Base-by-base conservation (phyloP, 352 stramenopile species). In the Thraustochytrium sp. region DNA sequence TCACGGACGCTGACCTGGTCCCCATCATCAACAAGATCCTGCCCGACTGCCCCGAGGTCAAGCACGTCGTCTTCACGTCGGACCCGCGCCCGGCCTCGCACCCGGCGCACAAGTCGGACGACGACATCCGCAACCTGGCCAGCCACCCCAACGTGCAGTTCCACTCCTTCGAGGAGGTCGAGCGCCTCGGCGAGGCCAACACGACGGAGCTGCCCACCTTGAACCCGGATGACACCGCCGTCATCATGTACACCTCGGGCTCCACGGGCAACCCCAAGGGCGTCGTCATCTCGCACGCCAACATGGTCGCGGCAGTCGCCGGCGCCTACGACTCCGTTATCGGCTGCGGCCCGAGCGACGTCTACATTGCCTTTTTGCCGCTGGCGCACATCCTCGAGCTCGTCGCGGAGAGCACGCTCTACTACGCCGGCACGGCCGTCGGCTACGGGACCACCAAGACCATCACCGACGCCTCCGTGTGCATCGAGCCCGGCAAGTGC, bases 211-310 rank as follows among this genome's bases (percentile, higher is more conserved):
- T 46, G 11, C 55, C 55, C 3, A 3, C n/a, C 36, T 5, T 84
- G 1, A 29, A 84, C 37, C 56, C 56, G 26, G 40, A 83, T 18
- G 54, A 75, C 5, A 82, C 42, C 29, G 55, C 29, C 18, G 40
- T 80, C 34, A 84, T 95, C 82, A 93, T 90, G 86, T 95, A 94
- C 87, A 95, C 92, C 37, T 94, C 90, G 0, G 92, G 92, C 34
- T 94, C 92, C 53, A 95, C 92, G 31, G 92, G 92, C 23, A 89
- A 94, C 82, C 92, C 92, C 11, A 96, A 96, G 87, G 92, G 91
- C 5, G 92, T 92, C 18, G 90, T 94, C 38, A 76, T 96, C 46
- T 73, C 86, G 53, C 92, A 96, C 73, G 65, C 21, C 13, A 76
- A 76, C 75, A 16, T 82, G 8, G 75, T 76, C 13, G 51, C 53